Conservation (phyloP, 257 asterid species). For the Schizonepeta tenuifolia region DNA sequence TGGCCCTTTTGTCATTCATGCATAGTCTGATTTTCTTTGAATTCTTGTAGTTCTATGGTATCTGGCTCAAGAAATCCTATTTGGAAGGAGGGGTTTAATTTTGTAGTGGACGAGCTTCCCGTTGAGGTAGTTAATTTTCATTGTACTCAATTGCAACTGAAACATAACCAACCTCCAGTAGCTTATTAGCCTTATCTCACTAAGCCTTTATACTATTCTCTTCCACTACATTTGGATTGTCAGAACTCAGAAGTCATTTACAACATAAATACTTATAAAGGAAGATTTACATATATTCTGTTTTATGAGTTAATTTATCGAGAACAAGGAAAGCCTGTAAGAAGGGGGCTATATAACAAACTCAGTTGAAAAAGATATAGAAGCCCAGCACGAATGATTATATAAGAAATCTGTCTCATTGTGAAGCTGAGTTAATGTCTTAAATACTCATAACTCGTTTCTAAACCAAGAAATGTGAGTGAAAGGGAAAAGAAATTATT, state of each 20-base stretch:
- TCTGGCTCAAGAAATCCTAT: conserved; percentile 97
- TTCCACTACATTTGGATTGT: not conserved
- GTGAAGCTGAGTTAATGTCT: conserved; percentile 6
- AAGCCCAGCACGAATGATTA: not conserved
- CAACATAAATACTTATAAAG: not conserved
- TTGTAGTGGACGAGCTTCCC: conserved; percentile 84
- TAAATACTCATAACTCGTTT: not conserved
- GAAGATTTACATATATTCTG: not conserved
- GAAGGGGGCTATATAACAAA: no score
- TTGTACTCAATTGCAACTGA: conserved; percentile 29
- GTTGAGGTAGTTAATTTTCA: conserved; percentile 61
- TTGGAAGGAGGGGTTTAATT: conserved; percentile 97
- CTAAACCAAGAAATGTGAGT: conserved; percentile 1
- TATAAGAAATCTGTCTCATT: not conserved
- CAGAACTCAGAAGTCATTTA: not conserved
- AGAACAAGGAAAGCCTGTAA: not conserved
- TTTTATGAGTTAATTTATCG: conserved; percentile 16
- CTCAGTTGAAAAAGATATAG: not conserved
- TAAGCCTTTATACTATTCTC: not conserved
- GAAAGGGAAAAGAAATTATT: not conserved
- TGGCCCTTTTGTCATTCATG: conserved; percentile 15
- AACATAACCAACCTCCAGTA: not conserved
- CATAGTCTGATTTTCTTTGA: conserved; percentile 15
- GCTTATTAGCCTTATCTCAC: not conserved
- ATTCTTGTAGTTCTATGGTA: conserved; percentile 84